These are phyloP conservation scores for Termitomyces sp. DNA, from an alignment of 768 basidiomycete genomes.

Conservation along the genomic window DNA sequence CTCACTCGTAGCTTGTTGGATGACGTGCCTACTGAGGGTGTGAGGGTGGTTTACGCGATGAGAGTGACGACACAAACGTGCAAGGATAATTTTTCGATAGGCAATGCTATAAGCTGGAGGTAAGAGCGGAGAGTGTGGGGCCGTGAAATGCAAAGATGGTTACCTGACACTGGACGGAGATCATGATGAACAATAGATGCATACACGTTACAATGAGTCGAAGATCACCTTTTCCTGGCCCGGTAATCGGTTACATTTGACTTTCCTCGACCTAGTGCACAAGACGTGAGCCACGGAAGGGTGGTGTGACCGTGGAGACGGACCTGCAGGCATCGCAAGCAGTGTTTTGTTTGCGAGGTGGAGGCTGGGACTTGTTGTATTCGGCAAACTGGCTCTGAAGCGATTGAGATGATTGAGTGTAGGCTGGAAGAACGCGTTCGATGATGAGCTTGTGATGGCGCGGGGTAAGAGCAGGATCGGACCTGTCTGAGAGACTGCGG, in stretches of 20 bases:
- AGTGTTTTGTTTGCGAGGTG: constrained; percentile 89
- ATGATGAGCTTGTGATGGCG: constrained; percentile 7
- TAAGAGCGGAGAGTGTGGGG: constrained; percentile 6
- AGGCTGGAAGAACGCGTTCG: constrained; percentile 33
- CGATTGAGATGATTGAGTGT: constrained; percentile 57
- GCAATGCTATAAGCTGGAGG: constrained; percentile 55
- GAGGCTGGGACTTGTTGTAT: constrained; percentile 72
- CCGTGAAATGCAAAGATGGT: constrained; percentile 15
- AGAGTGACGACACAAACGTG: constrained; percentile 57
- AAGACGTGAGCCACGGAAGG: constrained; percentile 13
- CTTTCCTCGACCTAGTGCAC: constrained; percentile 66
- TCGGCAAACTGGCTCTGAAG: constrained; percentile 83
- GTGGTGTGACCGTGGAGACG: constrained; percentile 9
- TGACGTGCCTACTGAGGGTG: constrained; percentile 52
- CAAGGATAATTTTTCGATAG: constrained; percentile 84
- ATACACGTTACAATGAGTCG: neutral
- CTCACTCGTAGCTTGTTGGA: constrained; percentile 82
- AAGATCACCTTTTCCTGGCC: constrained; percentile 72
- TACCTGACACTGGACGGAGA: constrained; percentile 57
- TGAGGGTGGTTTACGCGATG: constrained; percentile 1
- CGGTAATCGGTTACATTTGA: constrained; percentile 80
- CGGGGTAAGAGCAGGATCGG: constrained; percentile 12
- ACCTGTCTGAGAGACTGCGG: constrained; percentile 25
- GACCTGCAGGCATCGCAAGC: constrained; percentile 92
- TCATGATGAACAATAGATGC: neutral